Base-by-base conservation (phyloP, 371 early-diverging fungal species). In the Smittium mucronatum region DNA sequence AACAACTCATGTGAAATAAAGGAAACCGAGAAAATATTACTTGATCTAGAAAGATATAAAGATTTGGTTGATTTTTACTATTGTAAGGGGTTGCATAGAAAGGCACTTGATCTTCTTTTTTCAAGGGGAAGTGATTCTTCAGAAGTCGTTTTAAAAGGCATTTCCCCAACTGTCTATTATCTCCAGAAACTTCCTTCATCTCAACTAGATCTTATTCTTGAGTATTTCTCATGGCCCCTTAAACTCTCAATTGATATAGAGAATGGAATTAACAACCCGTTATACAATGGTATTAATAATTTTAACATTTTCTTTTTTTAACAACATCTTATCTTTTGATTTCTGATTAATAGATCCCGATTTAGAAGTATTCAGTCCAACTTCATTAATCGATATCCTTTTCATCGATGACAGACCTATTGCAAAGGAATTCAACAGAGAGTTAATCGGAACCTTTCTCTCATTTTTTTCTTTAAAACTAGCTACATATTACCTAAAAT, bases 31-130 rank as follows among this genome's bases (percentile, higher is more conserved):
- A 81, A 75, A 28, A 82, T 95, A 21, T 79, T 97, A 70, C 77
- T 85, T 60, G 84, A 88, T 64, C 84, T 84, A 71, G 84, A 86
- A 84, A 92, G 90, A 80, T 88, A 88, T 74, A 79, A 82, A 57
- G 94, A 94, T 75, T 78, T 97, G 32, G 87, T 94, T 11, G 95
- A 95, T 72, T 83, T 95, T 61, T 97, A 93, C 76, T 85, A 87
- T 36, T 88, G 90, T 71, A 93, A 93, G 73, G 91, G 89, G 2
- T 82, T 91, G 36, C 94, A 94, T 75, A 84, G 84, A 32, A 88
- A 89, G 70, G 94, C 95, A 0, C 81, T 95, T 31, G 88, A 89
- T 70, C 80, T 92, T n/a, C 79, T 93, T 65, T 82, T 78, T 76
- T 75, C 79, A 73, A 79, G 67, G 57, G 75, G 78, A 26, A 67